Percentiles rank a stretch among this genome's conserved stretches.
Evolutionary conservation across 1,284 basidiomycete species (phyloP).

Genomic region (Ustilago shanxiensis): DNA sequence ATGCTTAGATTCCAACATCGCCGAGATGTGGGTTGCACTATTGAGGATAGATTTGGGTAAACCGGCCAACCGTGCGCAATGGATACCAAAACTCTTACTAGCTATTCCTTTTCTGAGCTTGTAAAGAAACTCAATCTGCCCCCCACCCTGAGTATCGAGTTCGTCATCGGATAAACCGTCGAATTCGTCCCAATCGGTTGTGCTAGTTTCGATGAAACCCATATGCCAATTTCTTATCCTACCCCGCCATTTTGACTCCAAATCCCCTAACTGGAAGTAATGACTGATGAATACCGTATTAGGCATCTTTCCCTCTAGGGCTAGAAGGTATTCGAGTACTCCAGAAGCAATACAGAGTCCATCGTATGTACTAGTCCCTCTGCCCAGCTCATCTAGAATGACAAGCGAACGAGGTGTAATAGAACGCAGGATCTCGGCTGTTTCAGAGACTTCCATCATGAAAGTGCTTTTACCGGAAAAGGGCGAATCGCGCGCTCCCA

Average conservation of each 20-base stretch:
- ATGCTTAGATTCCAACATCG: slow-evolving; percentile 1
- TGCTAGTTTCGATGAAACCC: slow-evolving; percentile 42
- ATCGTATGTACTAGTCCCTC: slow-evolving; percentile 59
- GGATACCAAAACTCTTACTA: slow-evolving; percentile 62
- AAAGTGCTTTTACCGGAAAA: slow-evolving; percentile 88
- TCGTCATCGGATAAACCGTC: not conserved
- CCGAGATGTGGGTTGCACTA: slow-evolving; percentile 17
- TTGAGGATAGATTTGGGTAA: slow-evolving; percentile 31
- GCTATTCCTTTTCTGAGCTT: slow-evolving; percentile 56
- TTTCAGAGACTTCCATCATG: slow-evolving; percentile 96
- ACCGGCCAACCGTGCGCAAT: slow-evolving; percentile 62
- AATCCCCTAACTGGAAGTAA: slow-evolving; percentile 54
- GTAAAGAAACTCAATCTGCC: slow-evolving; percentile 66
- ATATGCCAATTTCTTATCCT: slow-evolving; percentile 59
- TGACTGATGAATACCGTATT: slow-evolving; percentile 65
- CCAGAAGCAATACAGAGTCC: slow-evolving; percentile 58
- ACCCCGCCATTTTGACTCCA: slow-evolving; percentile 14
- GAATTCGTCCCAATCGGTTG: not conserved
- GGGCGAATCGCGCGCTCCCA: slow-evolving; percentile 87
- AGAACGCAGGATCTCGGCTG: slow-evolving; percentile 81
- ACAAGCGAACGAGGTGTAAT: slow-evolving; percentile 70
- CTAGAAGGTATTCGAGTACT: slow-evolving; percentile 52
- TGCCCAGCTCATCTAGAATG: slow-evolving; percentile 61
- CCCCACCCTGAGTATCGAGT: slow-evolving; percentile 1
- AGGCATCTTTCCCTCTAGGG: slow-evolving; percentile 12